These are phyloP conservation scores for Entomophthora muscae DNA, from an alignment of 371 early-diverging fungal species.

Conservation along the genomic window DNA sequence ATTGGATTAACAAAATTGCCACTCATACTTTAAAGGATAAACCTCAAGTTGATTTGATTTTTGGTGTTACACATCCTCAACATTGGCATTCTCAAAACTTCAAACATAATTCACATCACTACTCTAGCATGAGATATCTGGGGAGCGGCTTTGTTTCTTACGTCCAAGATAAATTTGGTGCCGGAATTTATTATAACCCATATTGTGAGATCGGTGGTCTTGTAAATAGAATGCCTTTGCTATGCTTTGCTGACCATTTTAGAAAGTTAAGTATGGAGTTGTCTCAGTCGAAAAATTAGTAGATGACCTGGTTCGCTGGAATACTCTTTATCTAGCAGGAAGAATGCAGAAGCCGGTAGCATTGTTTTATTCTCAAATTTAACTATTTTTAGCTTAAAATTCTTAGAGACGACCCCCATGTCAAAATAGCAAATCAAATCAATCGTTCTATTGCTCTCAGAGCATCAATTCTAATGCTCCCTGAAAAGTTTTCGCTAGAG, in stretches of 20 bases:
- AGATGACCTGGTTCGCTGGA: slow-evolving; percentile 83
- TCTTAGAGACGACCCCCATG: slow-evolving; percentile 70
- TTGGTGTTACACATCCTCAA: slow-evolving; percentile 88
- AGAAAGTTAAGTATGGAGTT: slow-evolving; percentile 90
- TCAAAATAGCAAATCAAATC: slow-evolving; percentile 65
- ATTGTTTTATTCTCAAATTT: not conserved
- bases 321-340: slow-evolving; percentile 85
- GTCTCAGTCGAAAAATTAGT: slow-evolving; percentile 71
- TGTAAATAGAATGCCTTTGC: slow-evolving; percentile 21
- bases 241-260: not conserved
- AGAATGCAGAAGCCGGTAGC: slow-evolving; percentile 89
- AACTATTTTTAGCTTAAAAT: slow-evolving; percentile 36
- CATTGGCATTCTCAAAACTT: slow-evolving; percentile 95
- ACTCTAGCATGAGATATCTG: slow-evolving; percentile 48
- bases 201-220: slow-evolving; percentile 68
- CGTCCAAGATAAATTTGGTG: slow-evolving; percentile 73
- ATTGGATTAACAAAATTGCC: slow-evolving; percentile 1
- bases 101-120: slow-evolving; percentile 74
- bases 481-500: slow-evolving; percentile 57
- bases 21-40: slow-evolving; percentile 17
- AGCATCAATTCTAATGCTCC: slow-evolving; percentile 66
- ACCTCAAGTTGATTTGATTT: slow-evolving; percentile 85
- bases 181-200: slow-evolving; percentile 91
- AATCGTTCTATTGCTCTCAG: slow-evolving; percentile 76
- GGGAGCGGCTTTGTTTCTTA: slow-evolving; percentile 52